These are phyloP conservation scores for Fusarium sp. DNA, from an alignment of 2,329 filamentous ascomycete species.

Conservation along the genomic window DNA sequence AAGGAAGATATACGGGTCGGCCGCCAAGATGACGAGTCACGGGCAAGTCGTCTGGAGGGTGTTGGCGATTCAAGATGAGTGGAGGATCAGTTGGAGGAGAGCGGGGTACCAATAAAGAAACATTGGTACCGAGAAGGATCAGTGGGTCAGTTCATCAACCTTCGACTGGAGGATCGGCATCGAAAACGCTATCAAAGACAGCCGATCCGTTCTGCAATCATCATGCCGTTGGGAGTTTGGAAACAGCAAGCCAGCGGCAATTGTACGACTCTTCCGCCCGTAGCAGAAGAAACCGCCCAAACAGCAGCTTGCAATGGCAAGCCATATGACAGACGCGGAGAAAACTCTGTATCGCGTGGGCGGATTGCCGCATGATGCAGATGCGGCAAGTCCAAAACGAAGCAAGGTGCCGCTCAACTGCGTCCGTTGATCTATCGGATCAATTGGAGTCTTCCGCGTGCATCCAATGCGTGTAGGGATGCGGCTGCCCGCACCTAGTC, in stretches of 20 bases:
- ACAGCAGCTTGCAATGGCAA: constrained; percentile 26
- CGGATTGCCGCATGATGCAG: constrained; percentile 39
- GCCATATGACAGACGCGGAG: constrained; percentile 29
- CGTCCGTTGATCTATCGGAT: constrained; percentile 44
- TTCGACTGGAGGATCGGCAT: constrained; percentile 22
- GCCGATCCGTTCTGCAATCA: constrained; percentile 22
- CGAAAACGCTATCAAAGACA: constrained; percentile 15
- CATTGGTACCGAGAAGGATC: constrained; percentile 18
- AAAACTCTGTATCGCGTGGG: constrained; percentile 38
- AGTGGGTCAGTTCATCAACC: constrained; percentile 30
- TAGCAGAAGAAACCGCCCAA: constrained; percentile 23
- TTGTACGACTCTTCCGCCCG: constrained; percentile 23
- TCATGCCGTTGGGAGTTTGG: constrained; percentile 15
- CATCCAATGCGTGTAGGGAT: constrained; percentile 28
- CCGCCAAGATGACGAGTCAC: constrained; percentile 37
- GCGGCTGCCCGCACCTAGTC: constrained; percentile 18
- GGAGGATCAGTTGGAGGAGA: constrained; percentile 34
- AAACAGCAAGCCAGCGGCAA: constrained; percentile 19
- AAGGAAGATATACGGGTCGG: constrained; percentile 19
- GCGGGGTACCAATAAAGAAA: constrained; percentile 38
- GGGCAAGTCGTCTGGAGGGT: constrained; percentile 27
- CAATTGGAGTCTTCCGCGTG: constrained; percentile 42
- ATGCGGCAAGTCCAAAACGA: constrained; percentile 39
- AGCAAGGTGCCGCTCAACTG: constrained; percentile 36
- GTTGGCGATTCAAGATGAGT: constrained; percentile 33